Evolutionary conservation across 805 yeast genomes (phyloP), one percentile per base, ranked within the genome.

Genomic region (Ogataea methanolica): DNA sequence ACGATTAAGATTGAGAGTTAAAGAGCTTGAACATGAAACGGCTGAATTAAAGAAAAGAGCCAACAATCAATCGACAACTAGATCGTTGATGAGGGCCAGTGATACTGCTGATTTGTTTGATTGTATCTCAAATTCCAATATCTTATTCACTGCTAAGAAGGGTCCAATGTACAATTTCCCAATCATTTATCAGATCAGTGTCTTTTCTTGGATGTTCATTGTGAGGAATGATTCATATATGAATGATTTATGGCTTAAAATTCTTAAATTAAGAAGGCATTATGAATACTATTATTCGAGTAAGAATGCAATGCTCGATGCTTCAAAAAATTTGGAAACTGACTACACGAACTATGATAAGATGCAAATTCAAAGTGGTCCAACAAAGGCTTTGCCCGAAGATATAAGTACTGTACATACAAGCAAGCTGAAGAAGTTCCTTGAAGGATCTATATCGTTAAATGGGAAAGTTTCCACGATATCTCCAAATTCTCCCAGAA

Each of bases 151-250:
- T 0, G 67, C 71, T 3, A 63, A 65, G 41, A 60, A 62, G 44
- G 66, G 65, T 22, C 61, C 66, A 21, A 61, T 62, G 11, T 63
- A 63, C 45, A 65, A 65, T 41, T 65, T 68, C 49, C 70, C 72
- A 8, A 65, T 68, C 12, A 61, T 67, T 16, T 67, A 68, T 47
- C 70, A 68, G 44, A 68, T 68, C 22, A 60, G 81, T 48, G 75
- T 79, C 1, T 72, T 81, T 4, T 80, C 81, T 22, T 79, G 83
- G 82, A 62, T 79, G 54, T 80, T 81, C 26, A 71, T 79, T 19
- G 78, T 78, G 69, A 74, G 79, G 57, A 80, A 81, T 55, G 84
- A 79, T 53, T 77, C 80, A 5, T 78, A 77, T 55, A 59, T 79
- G 41, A 73, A 79, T 49, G 74, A 78, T 39, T 56, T 79, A 22